Percentiles rank a stretch among this genome's conserved stretches.
These are phyloP conservation scores for Murraya paniculata DNA, from an alignment of 345 rosid species.

Conservation along the genomic window DNA sequence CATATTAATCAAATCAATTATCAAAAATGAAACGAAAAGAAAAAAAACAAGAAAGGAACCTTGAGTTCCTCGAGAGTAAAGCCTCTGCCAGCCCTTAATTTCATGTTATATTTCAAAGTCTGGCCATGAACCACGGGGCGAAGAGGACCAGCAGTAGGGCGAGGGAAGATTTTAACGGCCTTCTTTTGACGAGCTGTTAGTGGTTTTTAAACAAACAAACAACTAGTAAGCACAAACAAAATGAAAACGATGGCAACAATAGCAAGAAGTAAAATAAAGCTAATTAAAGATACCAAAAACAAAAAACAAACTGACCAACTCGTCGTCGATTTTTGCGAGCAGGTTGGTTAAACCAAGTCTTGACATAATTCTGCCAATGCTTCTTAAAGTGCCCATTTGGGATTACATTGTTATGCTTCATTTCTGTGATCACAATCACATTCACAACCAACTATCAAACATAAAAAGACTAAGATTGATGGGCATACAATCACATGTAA, in stretches of 20 bases:
- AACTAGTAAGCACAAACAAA: too few species aligned
- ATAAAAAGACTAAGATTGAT: too few species aligned
- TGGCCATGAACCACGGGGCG: constrained; percentile 85
- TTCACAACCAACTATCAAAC: too few species aligned
- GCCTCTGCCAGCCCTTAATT: constrained; percentile 79
- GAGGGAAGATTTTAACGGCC: constrained; percentile 86
- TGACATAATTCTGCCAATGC: too few species aligned
- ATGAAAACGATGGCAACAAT: neutral
- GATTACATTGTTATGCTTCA: constrained; percentile 70
- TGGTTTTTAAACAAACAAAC: neutral
- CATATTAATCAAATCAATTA: too few species aligned
- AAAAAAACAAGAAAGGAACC: constrained; percentile 22
- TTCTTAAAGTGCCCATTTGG: too few species aligned
- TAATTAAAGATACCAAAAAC: too few species aligned
- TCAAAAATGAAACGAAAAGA: neutral
- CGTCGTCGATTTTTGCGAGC: constrained; percentile 75
- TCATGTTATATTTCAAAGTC: constrained; percentile 89
- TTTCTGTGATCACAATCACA: too few species aligned
- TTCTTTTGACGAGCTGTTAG: constrained; percentile 77
- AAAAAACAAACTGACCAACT: constrained; percentile 35
- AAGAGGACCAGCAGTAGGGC: constrained; percentile 83
- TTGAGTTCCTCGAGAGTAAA: constrained; percentile 91
- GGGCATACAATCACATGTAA: too few species aligned
- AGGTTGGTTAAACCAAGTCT: constrained; percentile 50
- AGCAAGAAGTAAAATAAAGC: neutral